These are phyloP conservation scores for Epichloe glyceriae DNA, from an alignment of 2,329 filamentous ascomycete genomes.

Conservation along the genomic window DNA sequence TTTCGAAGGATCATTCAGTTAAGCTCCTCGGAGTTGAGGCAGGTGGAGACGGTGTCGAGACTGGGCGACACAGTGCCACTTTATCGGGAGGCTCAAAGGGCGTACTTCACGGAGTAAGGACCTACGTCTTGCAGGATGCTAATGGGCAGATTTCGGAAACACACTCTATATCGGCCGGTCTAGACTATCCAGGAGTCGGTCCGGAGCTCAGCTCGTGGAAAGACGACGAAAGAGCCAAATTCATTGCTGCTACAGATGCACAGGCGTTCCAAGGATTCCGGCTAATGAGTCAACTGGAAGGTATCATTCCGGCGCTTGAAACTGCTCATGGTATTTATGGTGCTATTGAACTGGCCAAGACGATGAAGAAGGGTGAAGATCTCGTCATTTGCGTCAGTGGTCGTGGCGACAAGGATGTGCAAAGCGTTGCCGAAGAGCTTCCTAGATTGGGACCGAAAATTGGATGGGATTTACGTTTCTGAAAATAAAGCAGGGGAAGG, in stretches of 20 bases:
- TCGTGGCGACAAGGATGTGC: conserved; percentile 94
- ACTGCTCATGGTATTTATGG: conserved; percentile 87
- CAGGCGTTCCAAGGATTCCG: conserved; percentile 82
- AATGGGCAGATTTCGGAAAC: conserved; percentile 91
- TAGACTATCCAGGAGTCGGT: conserved; percentile 94
- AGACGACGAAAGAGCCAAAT: conserved; percentile 73
- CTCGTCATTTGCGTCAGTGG: conserved; percentile 90
- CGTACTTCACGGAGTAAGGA: conserved; percentile 89
- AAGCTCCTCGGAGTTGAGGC: conserved; percentile 91
- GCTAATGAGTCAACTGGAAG: conserved; percentile 74
- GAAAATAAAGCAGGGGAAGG: conserved; percentile 11
- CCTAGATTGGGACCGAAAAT: conserved; percentile 82
- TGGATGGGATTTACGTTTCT: conserved; percentile 56
- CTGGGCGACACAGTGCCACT: conserved; percentile 73
- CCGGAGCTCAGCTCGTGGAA: conserved; percentile 92
- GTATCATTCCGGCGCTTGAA: conserved; percentile 93
- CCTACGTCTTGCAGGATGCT: conserved; percentile 85
- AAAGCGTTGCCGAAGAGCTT: conserved; percentile 91
- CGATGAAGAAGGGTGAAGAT: conserved; percentile 77
- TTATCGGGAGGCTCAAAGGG: conserved; percentile 78
- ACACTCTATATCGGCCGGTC: conserved; percentile 88
- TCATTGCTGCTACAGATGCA: conserved; percentile 82
- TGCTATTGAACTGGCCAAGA: conserved; percentile 81
- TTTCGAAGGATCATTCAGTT: conserved; percentile 71
- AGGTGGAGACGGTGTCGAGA: conserved; percentile 84